Evolutionary conservation across 345 rosid genomes (phyloP).

Genomic region (Populus ilicifolia): DNA sequence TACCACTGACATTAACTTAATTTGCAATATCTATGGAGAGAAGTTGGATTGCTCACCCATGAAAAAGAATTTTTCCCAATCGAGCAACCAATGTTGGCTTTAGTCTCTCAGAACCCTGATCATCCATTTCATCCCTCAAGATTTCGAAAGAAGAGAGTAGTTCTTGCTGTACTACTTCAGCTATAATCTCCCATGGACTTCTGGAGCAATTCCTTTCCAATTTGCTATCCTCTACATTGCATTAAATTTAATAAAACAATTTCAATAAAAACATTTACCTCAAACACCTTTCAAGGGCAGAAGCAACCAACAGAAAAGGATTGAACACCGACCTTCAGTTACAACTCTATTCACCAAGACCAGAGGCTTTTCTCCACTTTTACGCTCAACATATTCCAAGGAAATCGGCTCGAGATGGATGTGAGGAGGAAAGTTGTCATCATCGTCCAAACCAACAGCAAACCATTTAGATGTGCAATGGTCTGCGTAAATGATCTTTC

Average conservation of each 20-base stretch:
- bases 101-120: constrained; percentile 10
- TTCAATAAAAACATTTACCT: too few relatives aligned
- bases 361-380: constrained; percentile 29
- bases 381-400: constrained; percentile 25
- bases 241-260: background rate
- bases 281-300: background rate
- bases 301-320: background rate
- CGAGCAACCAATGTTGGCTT: constrained; percentile 53
- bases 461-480: constrained; percentile 42
- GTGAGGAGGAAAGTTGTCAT: constrained; percentile 30
- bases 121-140: constrained; percentile 26
- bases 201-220: constrained; percentile 2
- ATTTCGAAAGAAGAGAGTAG: constrained; percentile 38
- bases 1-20: too few relatives aligned
- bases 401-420: constrained; percentile 35
- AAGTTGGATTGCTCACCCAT: constrained; percentile 25
- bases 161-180: constrained; percentile 46
- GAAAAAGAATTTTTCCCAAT: constrained; percentile 50
- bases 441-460: constrained; percentile 40
- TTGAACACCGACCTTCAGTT: constrained; percentile 25
- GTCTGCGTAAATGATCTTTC: constrained; percentile 34
- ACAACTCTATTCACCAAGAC: constrained; percentile 31
- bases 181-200: constrained; percentile 39
- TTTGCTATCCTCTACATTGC: constrained; percentile 19
- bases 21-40: background rate